Percentiles rank a stretch among this genome's conserved stretches.
Conservation (phyloP, 108 stramenopile species). For the Cylindrotheca closterium region DNA sequence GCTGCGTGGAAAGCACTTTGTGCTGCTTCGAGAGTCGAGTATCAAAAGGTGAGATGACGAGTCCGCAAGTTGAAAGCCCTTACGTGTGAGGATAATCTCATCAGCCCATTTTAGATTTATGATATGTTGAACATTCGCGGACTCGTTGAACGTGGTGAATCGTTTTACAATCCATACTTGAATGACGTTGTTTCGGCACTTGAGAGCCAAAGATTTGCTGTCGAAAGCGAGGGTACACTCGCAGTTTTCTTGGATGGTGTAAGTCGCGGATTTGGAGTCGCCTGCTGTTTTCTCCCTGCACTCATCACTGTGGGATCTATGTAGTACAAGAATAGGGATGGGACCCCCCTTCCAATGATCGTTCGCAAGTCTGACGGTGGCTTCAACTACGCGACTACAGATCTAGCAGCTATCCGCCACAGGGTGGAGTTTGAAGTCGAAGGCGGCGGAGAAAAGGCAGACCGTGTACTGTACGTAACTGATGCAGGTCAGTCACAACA, state of each 20-base stretch:
- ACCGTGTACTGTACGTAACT: constrained; percentile 92
- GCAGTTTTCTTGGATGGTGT: constrained; percentile 86
- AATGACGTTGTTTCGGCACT: constrained; percentile 81
- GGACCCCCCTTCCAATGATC: constrained; percentile 86
- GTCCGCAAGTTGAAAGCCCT: neutral
- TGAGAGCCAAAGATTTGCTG: constrained; percentile 67
- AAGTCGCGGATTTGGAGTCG: constrained; percentile 16
- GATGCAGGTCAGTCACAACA: constrained; percentile 97
- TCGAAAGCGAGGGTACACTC: constrained; percentile 85
- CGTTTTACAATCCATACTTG: constrained; percentile 96
- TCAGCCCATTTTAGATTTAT: constrained; percentile 50
- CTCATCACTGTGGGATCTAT: neutral
- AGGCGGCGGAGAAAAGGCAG: constrained; percentile 77
- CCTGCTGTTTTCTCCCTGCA: neutral
- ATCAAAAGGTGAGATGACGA: constrained; percentile 56
- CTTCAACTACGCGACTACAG: constrained; percentile 98
- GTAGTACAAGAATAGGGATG: constrained; percentile 76
- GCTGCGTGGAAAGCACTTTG: constrained; percentile 93
- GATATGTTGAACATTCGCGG: constrained; percentile 70
- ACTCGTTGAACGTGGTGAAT: constrained; percentile 89
- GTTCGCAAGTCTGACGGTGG: constrained; percentile 97
- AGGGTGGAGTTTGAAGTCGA: constrained; percentile 55
- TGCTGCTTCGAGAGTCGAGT: constrained; percentile 76
- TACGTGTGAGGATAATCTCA: neutral
- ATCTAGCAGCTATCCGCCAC: constrained; percentile 95